Conservation (phyloP, 2,329 filamentous ascomycete genomes). For the Fusarium sp. region DNA sequence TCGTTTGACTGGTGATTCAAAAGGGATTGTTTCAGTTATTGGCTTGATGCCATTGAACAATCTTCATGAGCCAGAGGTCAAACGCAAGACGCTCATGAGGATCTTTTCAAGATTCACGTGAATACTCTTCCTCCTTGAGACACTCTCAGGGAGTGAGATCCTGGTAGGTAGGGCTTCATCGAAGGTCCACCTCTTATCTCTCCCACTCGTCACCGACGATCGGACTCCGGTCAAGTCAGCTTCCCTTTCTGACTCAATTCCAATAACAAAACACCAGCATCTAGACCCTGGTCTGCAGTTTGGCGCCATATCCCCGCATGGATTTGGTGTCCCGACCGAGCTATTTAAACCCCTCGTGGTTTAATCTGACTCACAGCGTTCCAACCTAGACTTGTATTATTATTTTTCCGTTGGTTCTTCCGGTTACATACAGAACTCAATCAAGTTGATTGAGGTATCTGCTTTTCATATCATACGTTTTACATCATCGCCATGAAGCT, state of each 20-base stretch:
- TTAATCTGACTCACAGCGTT: slow-evolving; percentile 30
- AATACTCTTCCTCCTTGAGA: slow-evolving; percentile 15
- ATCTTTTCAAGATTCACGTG: slow-evolving; percentile 16
- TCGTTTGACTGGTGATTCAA: slow-evolving; percentile 22
- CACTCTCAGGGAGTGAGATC: slow-evolving; percentile 17
- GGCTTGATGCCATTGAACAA: slow-evolving; percentile 5
- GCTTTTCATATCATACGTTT: slow-evolving; percentile 38
- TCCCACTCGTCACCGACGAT: slow-evolving; percentile 36
- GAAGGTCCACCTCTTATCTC: slow-evolving; percentile 32
- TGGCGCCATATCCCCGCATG: slow-evolving; percentile 38
- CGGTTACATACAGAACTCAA: slow-evolving; percentile 28
- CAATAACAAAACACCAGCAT: slow-evolving; percentile 23
- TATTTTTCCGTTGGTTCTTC: slow-evolving; percentile 20
- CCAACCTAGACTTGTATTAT: slow-evolving; percentile 27
- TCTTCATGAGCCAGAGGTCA: slow-evolving; percentile 16
- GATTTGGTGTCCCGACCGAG: slow-evolving; percentile 19
- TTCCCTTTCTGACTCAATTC: slow-evolving; percentile 35
- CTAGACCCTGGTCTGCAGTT: slow-evolving; percentile 25
- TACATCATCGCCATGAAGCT: slow-evolving; percentile 64
- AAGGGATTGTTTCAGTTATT: neutral
- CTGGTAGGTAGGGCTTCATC: slow-evolving; percentile 35
- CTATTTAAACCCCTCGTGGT: slow-evolving; percentile 24
- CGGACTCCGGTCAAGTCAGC: slow-evolving; percentile 23
- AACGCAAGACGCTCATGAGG: slow-evolving; percentile 11
- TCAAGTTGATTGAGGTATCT: slow-evolving; percentile 25